Conservation (phyloP, 2,329 filamentous ascomycete species). For the Lecanosticta acicola region DNA sequence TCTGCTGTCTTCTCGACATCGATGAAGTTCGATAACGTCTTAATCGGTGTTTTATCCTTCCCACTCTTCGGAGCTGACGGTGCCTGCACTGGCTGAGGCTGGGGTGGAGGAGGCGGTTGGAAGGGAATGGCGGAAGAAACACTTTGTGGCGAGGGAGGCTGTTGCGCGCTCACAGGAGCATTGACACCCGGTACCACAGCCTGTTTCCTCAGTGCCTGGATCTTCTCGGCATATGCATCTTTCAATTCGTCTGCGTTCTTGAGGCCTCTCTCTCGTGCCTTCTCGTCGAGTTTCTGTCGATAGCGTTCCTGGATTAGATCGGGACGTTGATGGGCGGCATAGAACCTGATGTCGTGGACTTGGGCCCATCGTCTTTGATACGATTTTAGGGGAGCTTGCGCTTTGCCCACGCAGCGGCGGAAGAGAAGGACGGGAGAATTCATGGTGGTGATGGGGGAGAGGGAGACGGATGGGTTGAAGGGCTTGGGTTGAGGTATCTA, state of each 20-base stretch:
- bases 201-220: slow-evolving; percentile 62
- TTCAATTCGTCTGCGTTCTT: slow-evolving; percentile 69
- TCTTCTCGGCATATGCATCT: slow-evolving; percentile 78
- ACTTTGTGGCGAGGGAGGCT: slow-evolving; percentile 24
- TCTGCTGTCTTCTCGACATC: slow-evolving; percentile 70
- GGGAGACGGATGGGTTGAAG: not conserved
- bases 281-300: slow-evolving; percentile 73
- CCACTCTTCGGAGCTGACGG: slow-evolving; percentile 14
- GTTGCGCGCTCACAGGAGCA: slow-evolving; percentile 35
- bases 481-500: not conserved
- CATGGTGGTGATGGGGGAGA: slow-evolving; percentile 10
- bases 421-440: slow-evolving; percentile 21
- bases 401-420: slow-evolving; percentile 18
- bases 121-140: slow-evolving; percentile 27
- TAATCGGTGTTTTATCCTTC: slow-evolving; percentile 47
- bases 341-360: slow-evolving; percentile 85
- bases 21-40: slow-evolving; percentile 63
- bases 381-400: slow-evolving; percentile 22
- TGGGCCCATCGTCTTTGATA: slow-evolving; percentile 79
- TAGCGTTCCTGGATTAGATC: slow-evolving; percentile 72
- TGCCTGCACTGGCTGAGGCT: slow-evolving; percentile 28
- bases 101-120: slow-evolving; percentile 34
- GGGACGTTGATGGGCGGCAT: slow-evolving; percentile 68
- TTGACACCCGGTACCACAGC: slow-evolving; percentile 53
- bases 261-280: slow-evolving; percentile 68